Percentiles rank a stretch among this genome's conserved stretches.
Conservation (phyloP, 352 stramenopile genomes). For the Phytophthora chlamydospora region DNA sequence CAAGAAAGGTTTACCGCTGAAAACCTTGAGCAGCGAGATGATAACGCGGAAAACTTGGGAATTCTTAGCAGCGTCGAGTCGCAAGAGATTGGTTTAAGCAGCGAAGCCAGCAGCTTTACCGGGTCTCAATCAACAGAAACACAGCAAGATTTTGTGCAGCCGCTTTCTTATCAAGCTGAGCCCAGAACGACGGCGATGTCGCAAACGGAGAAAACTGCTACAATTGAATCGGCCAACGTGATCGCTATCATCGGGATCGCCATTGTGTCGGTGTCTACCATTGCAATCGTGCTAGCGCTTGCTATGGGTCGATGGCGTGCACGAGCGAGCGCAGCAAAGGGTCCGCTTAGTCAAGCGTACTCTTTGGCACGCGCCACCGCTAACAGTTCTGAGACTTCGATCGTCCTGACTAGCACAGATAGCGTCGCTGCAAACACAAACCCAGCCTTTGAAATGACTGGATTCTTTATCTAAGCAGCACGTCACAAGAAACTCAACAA, state of each 20-base stretch:
- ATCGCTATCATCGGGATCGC: constrained; percentile 18
- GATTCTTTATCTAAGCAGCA: constrained; percentile 11
- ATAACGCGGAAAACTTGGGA: no score
- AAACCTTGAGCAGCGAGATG: no score
- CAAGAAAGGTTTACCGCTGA: no score
- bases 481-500: no score
- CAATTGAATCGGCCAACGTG: constrained; percentile 2
- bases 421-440: constrained; percentile 5
- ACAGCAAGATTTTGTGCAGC: not conserved
- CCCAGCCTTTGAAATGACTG: constrained; percentile 1
- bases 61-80: no score
- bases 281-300: constrained; percentile 19
- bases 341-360: not conserved
- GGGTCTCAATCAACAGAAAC: not conserved
- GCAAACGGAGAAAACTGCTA: not conserved
- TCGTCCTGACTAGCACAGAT: constrained; percentile 18
- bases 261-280: constrained; percentile 4
- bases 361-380: constrained; percentile 5
- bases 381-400: constrained; percentile 8
- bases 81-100: not conserved
- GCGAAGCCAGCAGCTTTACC: not conserved
- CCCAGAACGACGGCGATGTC: not conserved
- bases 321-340: constrained; percentile 9
- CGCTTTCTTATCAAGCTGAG: constrained; percentile 1
- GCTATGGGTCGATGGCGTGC: constrained; percentile 9